phyloP scores from a whole-genome alignment of 1,284 basidiomycete species.

The Athelia sp. region DNA sequence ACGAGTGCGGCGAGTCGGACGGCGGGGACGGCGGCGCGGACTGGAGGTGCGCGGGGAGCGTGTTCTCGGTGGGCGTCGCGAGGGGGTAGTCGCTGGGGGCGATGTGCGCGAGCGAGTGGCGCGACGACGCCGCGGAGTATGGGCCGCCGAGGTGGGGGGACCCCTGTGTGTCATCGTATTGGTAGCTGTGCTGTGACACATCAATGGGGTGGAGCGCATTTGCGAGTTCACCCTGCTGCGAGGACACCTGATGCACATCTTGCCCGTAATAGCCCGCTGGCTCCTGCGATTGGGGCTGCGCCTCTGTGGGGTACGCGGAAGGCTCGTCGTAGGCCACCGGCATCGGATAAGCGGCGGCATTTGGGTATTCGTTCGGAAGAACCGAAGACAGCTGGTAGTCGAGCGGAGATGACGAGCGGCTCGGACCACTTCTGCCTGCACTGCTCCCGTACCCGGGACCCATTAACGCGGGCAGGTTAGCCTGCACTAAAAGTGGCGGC shows the following conservation, averaged over 20 bases:
- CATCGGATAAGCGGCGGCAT: background rate
- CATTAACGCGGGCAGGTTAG: conserved; percentile 35
- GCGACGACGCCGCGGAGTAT: conserved; percentile 24
- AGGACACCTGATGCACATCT: background rate
- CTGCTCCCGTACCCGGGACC: conserved; percentile 4
- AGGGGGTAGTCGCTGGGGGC: conserved; percentile 32
- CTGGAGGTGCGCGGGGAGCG: conserved; percentile 7
- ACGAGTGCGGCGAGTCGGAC: conserved; percentile 41
- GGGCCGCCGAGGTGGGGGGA: conserved; percentile 24
- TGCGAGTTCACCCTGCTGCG: background rate
- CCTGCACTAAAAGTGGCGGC: conserved; percentile 42
- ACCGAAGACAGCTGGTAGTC: conserved; percentile 32
- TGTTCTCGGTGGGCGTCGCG: too few species aligned
- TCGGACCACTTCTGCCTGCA: conserved; percentile 22
- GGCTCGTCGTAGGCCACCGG: background rate
- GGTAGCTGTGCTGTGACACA: background rate
- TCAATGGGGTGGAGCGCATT: background rate
- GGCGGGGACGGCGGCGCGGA: conserved; percentile 29
- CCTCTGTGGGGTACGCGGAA: background rate
- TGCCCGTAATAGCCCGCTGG: too few species aligned
- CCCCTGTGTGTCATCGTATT: too few species aligned
- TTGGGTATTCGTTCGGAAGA: background rate
- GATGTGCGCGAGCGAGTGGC: conserved; percentile 42
- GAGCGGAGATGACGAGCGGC: conserved; percentile 37
- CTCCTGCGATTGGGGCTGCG: too few species aligned